phyloP scores from a whole-genome alignment of 768 basidiomycete genomes.

The Lentinus tigrinus region DNA sequence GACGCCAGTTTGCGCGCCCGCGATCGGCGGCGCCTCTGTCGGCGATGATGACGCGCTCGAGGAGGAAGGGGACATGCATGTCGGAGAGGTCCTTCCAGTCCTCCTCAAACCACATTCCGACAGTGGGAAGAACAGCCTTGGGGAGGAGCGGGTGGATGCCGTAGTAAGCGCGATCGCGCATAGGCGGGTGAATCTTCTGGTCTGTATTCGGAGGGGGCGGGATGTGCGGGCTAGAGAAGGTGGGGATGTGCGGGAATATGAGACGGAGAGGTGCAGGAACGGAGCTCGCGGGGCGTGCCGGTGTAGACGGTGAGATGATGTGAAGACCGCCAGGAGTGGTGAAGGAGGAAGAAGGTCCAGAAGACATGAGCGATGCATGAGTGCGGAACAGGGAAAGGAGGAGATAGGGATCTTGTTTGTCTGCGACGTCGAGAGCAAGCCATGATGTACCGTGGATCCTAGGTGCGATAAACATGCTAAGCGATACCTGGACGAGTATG shows the following conservation, averaged over 20 bases:
- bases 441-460: constrained; percentile 28
- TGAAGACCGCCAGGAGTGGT: constrained; percentile 23
- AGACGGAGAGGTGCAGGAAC: constrained; percentile 66
- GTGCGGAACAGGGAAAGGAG: constrained; percentile 77
- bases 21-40: constrained; percentile 68
- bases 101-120: constrained; percentile 52
- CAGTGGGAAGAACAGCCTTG: constrained; percentile 26
- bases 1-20: constrained; percentile 20
- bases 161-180: constrained; percentile 45
- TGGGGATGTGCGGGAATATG: constrained; percentile 67
- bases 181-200: constrained; percentile 24
- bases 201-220: constrained; percentile 24
- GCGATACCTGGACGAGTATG: background rate
- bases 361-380: constrained; percentile 44
- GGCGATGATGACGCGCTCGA: constrained; percentile 75
- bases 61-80: constrained; percentile 66
- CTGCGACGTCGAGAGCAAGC: constrained; percentile 50
- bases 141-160: constrained; percentile 63
- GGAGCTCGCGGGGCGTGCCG: background rate
- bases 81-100: constrained; percentile 79
- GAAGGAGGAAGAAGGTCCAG: constrained; percentile 18
- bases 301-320: constrained; percentile 17
- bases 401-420: constrained; percentile 58
- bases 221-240: constrained; percentile 48
- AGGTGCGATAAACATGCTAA: background rate